These are phyloP conservation scores for Tremellales sp. DNA, from an alignment of 1,284 basidiomycete species.

Conservation along the genomic window DNA sequence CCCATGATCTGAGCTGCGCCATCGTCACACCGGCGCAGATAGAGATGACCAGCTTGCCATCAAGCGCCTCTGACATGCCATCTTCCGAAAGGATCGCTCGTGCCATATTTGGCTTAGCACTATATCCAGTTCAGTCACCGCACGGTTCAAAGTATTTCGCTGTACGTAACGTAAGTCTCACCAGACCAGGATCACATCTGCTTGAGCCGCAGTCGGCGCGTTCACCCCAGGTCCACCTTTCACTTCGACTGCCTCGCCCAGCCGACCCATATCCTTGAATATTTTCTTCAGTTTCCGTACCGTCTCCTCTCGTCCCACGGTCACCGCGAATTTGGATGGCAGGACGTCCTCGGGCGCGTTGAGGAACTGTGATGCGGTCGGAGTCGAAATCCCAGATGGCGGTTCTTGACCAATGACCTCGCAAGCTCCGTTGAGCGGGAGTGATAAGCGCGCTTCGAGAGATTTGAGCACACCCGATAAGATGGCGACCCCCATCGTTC, in stretches of 20 bases:
- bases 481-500: slow-evolving; percentile 97
- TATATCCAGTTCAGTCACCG: slow-evolving; percentile 39
- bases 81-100: slow-evolving; percentile 66
- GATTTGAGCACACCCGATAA: slow-evolving; percentile 62
- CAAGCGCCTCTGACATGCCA: slow-evolving; percentile 82
- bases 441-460: slow-evolving; percentile 37
- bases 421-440: slow-evolving; percentile 13
- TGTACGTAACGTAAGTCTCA: slow-evolving; percentile 46
- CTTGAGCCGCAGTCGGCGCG: slow-evolving; percentile 63
- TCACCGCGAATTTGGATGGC: slow-evolving; percentile 82
- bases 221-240: slow-evolving; percentile 60
- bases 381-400: slow-evolving; percentile 76
- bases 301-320: slow-evolving; percentile 75
- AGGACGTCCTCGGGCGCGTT: slow-evolving; percentile 60
- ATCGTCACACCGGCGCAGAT: slow-evolving; percentile 95
- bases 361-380: slow-evolving; percentile 50
- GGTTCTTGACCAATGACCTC: slow-evolving; percentile 57
- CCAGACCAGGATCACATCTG: slow-evolving; percentile 87
- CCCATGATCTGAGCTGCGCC: slow-evolving; percentile 70
- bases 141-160: not conserved
- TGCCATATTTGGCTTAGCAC: slow-evolving; percentile 92
- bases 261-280: slow-evolving; percentile 57
- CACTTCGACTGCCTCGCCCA: slow-evolving; percentile 66
- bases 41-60: slow-evolving; percentile 88
- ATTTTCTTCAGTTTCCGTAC: slow-evolving; percentile 64